Base-by-base conservation (phyloP, 371 early-diverging fungal genomes). In the Basidiobolus meristosporus region DNA sequence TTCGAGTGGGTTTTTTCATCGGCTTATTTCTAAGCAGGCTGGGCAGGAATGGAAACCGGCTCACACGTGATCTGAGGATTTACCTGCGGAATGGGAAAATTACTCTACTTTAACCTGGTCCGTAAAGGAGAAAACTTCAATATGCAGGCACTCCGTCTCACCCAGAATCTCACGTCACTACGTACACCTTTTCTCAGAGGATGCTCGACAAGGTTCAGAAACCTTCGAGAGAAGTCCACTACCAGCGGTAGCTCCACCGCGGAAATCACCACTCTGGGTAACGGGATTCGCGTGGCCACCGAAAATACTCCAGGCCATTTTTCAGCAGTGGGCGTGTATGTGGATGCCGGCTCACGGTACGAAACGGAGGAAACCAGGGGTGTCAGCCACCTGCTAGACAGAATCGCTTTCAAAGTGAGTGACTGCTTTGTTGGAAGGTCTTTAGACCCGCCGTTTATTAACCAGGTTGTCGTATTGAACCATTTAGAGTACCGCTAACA, bases 261-360 rank as follows among this genome's bases (percentile, higher is more conserved):
- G 41, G 54, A 57, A 36, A 60, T 83, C 11, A 82, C 90, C 12
- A 76, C 76, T 17, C 68, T 92, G 2, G 60, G 77, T 7, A 92
- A 91, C 53, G 96, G 92, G 2, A 52, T 96, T 22, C 70, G 82
- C 0, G 77, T 96, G 5, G 77, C 82, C 3, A 76, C 86, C 2
- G 73, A 79, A 53, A 69, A 65, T 31, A 68, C 70, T 11, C 82
- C 80, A 2, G 90, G 90, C 3, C 90, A 91, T 52, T 92, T 93
- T 57, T 70, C 81, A 1, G 76, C 84, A 0, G 58, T 82, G 5
- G 93, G 91, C 29, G 79, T 89, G 10, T 89, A 81, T 50, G 73
- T 92, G 7, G 82, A 91, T 48, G 81, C 84, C 4, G 91, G 93
- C 19, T 81, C 87, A 39, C 62, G 87, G 32, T 82, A 82, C 49